phyloP scores from a whole-genome alignment of 805 yeast species.

The Wickerhamiella parazyma region DNA sequence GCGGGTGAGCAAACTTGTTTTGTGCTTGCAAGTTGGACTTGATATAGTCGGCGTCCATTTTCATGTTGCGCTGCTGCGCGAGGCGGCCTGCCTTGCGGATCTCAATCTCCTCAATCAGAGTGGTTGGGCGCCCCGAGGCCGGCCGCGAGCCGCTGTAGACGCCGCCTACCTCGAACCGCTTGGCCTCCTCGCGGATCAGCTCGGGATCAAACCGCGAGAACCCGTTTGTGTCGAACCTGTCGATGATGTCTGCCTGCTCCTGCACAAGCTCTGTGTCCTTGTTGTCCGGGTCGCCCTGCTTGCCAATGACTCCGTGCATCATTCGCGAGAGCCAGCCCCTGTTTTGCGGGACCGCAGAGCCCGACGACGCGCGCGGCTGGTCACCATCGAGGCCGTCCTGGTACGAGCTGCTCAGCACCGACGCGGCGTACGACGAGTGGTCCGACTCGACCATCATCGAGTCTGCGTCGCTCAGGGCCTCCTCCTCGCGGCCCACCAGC shows the following conservation, averaged over 20 bases:
- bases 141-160: slow-evolving; percentile 14
- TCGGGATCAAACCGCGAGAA: slow-evolving; percentile 23
- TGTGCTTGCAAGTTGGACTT: slow-evolving; percentile 9
- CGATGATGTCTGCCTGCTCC: slow-evolving; percentile 3
- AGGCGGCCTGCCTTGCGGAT: slow-evolving; percentile 25
- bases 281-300: slow-evolving; percentile 11
- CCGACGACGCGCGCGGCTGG: slow-evolving; percentile 1
- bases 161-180: slow-evolving; percentile 20
- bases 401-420: slow-evolving; percentile 21
- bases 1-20: slow-evolving; percentile 18
- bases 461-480: slow-evolving; percentile 3
- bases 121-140: slow-evolving; percentile 18
- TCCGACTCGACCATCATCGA: slow-evolving; percentile 9
- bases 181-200: slow-evolving; percentile 17
- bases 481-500: slow-evolving; percentile 1
- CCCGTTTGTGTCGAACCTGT: slow-evolving; percentile 17
- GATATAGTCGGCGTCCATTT: slow-evolving; percentile 17
- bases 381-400: slow-evolving; percentile 10
- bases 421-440: slow-evolving; percentile 21
- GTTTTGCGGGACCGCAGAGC: not conserved
- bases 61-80: slow-evolving; percentile 19
- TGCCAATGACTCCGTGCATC: slow-evolving; percentile 11
- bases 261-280: slow-evolving; percentile 13
- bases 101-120: slow-evolving; percentile 28
- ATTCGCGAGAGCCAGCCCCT: slow-evolving; percentile 7